These are phyloP conservation scores for Raddia distichophylla DNA, from an alignment of 176 grass and related monocot genomes.

Conservation along the genomic window DNA sequence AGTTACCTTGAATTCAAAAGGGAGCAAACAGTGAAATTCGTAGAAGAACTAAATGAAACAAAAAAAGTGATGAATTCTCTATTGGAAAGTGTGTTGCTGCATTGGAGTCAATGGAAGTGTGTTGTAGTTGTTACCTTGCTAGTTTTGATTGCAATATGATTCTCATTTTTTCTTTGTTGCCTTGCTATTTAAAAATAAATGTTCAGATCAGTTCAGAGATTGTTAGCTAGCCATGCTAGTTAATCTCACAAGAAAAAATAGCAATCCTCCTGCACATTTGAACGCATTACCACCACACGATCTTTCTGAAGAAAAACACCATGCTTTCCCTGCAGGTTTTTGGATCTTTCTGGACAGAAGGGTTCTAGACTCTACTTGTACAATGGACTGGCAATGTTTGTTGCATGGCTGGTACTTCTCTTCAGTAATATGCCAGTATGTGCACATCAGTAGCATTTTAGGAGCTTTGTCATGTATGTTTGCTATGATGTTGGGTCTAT, in stretches of 20 bases:
- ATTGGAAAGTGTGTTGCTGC: too few species aligned
- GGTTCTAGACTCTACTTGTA: slow-evolving; percentile 60
- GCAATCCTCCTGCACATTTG: neutral
- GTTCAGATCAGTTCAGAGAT: slow-evolving; percentile 4
- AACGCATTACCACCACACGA: neutral
- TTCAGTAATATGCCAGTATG: neutral
- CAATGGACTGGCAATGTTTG: slow-evolving; percentile 64
- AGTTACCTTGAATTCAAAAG: too few species aligned
- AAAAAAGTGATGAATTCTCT: too few species aligned
- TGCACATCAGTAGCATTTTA: neutral
- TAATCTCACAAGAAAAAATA: neutral
- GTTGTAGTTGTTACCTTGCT: too few species aligned
- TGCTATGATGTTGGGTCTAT: too few species aligned
- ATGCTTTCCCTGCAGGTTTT: slow-evolving; percentile 69
- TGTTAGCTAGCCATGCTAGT: neutral
- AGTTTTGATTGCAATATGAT: too few species aligned
- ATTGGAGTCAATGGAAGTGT: too few species aligned
- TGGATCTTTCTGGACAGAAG: slow-evolving; percentile 64
- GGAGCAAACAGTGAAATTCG: too few species aligned
- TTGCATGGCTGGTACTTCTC: slow-evolving; percentile 60
- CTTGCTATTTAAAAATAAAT: too few species aligned
- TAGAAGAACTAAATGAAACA: too few species aligned
- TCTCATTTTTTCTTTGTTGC: too few species aligned
- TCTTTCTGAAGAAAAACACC: too few species aligned
- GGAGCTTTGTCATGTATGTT: neutral